phyloP scores from a whole-genome alignment of 305 asterid genomes.

The Euphrasia arctica region DNA sequence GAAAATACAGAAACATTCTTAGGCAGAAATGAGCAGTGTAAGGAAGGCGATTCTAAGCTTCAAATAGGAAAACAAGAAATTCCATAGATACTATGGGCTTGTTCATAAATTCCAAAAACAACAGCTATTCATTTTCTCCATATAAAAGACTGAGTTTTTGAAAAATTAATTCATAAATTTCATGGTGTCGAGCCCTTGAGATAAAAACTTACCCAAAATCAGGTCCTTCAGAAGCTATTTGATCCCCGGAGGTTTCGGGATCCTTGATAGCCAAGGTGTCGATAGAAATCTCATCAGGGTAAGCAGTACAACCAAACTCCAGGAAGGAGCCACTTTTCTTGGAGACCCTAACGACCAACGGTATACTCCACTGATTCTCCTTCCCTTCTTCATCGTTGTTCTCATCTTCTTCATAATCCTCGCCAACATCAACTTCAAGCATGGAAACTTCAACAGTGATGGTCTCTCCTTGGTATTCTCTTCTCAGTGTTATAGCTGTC shows the following conservation, averaged over 20 bases:
- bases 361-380: slow-evolving; percentile 42
- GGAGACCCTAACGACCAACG: slow-evolving; percentile 70
- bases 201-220: slow-evolving; percentile 52
- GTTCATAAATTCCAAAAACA: background rate
- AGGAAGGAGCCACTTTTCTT: slow-evolving; percentile 50
- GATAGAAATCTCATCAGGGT: slow-evolving; percentile 61
- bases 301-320: slow-evolving; percentile 81
- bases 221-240: slow-evolving; percentile 84
- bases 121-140: background rate
- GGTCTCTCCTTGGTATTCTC: slow-evolving; percentile 66
- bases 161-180: background rate
- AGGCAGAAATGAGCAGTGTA: background rate
- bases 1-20: background rate
- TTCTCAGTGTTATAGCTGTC: slow-evolving; percentile 51
- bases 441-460: slow-evolving; percentile 71
- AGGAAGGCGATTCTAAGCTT: no score
- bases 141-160: background rate
- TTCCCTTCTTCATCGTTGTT: slow-evolving; percentile 28
- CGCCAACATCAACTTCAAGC: slow-evolving; percentile 48
- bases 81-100: background rate
- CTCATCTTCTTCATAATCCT: slow-evolving; percentile 28
- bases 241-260: slow-evolving; percentile 50
- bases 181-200: no score
- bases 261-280: slow-evolving; percentile 63
- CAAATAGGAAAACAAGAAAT: no score